Conservation (phyloP, 805 yeast genomes). For the Komagataella populi region DNA sequence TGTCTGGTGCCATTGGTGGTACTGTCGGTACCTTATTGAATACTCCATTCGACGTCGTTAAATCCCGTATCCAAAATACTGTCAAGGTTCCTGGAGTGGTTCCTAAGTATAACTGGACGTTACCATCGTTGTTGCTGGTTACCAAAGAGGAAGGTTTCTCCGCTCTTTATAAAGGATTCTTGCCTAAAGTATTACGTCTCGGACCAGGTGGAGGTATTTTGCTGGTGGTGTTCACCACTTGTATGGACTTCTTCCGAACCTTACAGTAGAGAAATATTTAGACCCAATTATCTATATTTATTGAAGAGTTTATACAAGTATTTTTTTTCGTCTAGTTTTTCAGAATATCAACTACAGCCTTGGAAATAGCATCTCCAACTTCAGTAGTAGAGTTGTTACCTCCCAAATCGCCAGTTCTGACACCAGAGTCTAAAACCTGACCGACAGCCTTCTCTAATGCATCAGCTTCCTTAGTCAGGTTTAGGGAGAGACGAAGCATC, state of each 20-base stretch:
- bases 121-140: conserved; percentile 64
- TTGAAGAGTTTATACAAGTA: neutral
- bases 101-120: conserved; percentile 86
- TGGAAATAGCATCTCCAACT: conserved; percentile 90
- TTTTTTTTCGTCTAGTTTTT: neutral
- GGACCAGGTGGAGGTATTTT: conserved; percentile 99
- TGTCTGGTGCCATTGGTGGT: conserved; percentile 95
- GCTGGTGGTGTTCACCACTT: conserved; percentile 88
- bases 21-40: conserved; percentile 89
- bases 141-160: conserved; percentile 83
- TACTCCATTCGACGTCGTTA: conserved; percentile 96
- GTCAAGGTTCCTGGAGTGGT: conserved; percentile 54
- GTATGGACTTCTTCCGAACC: conserved; percentile 88
- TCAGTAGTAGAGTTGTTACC: conserved; percentile 77
- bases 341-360: conserved; percentile 36
- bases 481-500: conserved; percentile 90
- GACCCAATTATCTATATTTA: neutral
- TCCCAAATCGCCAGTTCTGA: conserved; percentile 86
- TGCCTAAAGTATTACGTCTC: conserved; percentile 92
- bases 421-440: conserved; percentile 64
- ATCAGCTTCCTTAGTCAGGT: conserved; percentile 71
- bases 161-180: conserved; percentile 90
- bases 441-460: conserved; percentile 84
- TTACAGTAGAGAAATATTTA: conserved; percentile 16
- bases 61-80: conserved; percentile 84